Conservation (phyloP, 495 filamentous ascomycete genomes). For the Tetracladium marchalianum region DNA sequence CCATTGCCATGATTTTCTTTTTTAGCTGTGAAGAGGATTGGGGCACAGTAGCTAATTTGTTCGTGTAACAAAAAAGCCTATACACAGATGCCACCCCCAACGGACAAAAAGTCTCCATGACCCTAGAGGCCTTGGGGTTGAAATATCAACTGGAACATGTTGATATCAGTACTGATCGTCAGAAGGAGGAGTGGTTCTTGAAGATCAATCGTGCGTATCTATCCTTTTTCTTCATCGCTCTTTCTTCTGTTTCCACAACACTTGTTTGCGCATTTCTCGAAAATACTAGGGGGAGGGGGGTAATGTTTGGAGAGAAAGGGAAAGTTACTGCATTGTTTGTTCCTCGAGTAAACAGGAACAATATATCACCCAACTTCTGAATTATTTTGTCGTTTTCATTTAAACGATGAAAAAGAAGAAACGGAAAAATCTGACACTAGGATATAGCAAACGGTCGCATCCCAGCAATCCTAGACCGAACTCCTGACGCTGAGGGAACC, state of each 20-base stretch:
- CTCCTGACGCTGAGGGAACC: conserved; percentile 52
- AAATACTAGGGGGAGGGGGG: no score
- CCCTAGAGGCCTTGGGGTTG: conserved; percentile 76
- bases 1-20: no score
- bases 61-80: background rate
- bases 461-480: conserved; percentile 66
- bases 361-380: no score
- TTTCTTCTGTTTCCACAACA: background rate
- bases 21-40: no score
- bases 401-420: background rate
- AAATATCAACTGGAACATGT: conserved; percentile 59
- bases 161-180: conserved; percentile 56
- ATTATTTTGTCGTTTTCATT: background rate
- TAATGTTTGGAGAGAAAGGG: no score
- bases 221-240: background rate
- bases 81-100: conserved; percentile 52
- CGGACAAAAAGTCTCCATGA: conserved; percentile 73
- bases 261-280: no score
- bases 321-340: no score
- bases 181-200: conserved; percentile 77
- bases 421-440: background rate
- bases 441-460: conserved; percentile 69
- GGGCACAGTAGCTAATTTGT: no score
- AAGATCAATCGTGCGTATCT: conserved; percentile 57
- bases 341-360: no score